phyloP scores from a whole-genome alignment of 441 rosid species.

The Pelargonium cotyledonis region DNA sequence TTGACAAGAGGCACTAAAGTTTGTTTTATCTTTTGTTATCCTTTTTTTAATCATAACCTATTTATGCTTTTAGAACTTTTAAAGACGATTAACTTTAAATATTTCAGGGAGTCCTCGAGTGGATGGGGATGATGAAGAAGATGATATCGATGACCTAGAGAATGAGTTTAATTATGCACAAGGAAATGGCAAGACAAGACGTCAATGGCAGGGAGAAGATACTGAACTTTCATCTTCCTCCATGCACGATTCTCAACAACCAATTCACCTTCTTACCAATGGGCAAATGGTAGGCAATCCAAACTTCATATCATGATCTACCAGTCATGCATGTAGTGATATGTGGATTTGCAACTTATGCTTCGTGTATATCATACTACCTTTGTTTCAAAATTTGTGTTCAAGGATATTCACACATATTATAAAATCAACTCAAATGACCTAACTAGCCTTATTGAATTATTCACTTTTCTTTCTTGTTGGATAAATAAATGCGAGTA shows the following conservation, averaged over 20 bases:
- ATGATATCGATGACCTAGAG: slow-evolving; percentile 62
- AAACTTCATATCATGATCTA: slow-evolving; percentile 5
- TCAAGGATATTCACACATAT: too few relatives aligned
- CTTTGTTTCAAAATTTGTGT: too few relatives aligned
- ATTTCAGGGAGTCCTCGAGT: slow-evolving; percentile 66
- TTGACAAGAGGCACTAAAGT: neutral
- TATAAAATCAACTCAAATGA: too few relatives aligned
- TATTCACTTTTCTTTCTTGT: too few relatives aligned
- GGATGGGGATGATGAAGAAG: slow-evolving; percentile 84
- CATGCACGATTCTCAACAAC: slow-evolving; percentile 79
- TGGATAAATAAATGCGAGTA: too few relatives aligned
- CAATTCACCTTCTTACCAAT: slow-evolving; percentile 85
- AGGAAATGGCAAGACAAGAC: slow-evolving; percentile 30
- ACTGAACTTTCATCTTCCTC: slow-evolving; percentile 74
- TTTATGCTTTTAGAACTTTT: neutral
- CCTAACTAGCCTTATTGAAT: too few relatives aligned
- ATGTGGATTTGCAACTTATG: neutral
- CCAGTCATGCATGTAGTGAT: neutral
- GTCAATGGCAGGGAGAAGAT: slow-evolving; percentile 47
- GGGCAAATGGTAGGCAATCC: slow-evolving; percentile 57
- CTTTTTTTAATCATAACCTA: neutral
- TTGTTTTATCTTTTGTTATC: slow-evolving; percentile 7
- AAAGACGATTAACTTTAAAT: slow-evolving; percentile 4
- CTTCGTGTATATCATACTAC: neutral
- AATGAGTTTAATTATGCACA: slow-evolving; percentile 43